Percentiles rank a stretch among this genome's conserved stretches.
phyloP scores from a whole-genome alignment of 2,329 filamentous ascomycete species.

The Ophiocordyceps camponoti-saundersi region DNA sequence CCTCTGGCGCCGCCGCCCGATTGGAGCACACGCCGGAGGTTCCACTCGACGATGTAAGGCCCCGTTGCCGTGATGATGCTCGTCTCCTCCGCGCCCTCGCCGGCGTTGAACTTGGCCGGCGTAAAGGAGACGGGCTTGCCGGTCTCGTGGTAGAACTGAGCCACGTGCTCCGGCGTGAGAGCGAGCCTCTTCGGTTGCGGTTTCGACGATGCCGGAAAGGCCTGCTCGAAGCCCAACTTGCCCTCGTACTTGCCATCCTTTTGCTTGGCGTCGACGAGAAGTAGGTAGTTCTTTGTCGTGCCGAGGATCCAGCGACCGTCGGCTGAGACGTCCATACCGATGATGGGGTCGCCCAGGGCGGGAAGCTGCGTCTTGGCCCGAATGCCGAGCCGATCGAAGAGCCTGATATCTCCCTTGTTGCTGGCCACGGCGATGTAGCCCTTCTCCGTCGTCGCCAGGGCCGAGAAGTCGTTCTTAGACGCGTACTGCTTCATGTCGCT shows the following conservation, averaged over 20 bases:
- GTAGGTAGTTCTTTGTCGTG: conserved; percentile 84
- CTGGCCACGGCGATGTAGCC: conserved; percentile 94
- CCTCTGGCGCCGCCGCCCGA: conserved; percentile 62
- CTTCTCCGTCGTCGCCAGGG: conserved; percentile 85
- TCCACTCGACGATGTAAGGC: conserved; percentile 95
- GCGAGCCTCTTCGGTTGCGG: conserved; percentile 83
- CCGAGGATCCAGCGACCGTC: conserved; percentile 92
- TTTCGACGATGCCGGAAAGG: conserved; percentile 84
- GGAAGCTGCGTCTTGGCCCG: conserved; percentile 96
- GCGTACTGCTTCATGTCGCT: conserved; percentile 86
- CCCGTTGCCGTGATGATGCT: conserved; percentile 95
- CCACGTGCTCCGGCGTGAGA: conserved; percentile 79
- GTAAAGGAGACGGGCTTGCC: conserved; percentile 76
- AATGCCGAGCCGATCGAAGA: conserved; percentile 92
- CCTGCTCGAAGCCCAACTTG: conserved; percentile 91
- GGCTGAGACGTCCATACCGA: conserved; percentile 86
- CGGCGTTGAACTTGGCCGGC: conserved; percentile 83
- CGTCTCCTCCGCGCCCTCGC: conserved; percentile 64
- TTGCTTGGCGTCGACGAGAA: conserved; percentile 83
- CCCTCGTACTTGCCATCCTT: conserved; percentile 91
- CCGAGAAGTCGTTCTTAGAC: conserved; percentile 95
- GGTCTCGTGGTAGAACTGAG: conserved; percentile 95
- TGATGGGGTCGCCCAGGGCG: conserved; percentile 84
- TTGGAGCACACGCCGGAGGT: conserved; percentile 70
- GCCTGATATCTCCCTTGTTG: conserved; percentile 91